Percentiles rank a stretch among this genome's conserved stretches.
Evolutionary conservation across 1,284 basidiomycete genomes (phyloP).

Genomic region (Apiotrichum sp.): DNA sequence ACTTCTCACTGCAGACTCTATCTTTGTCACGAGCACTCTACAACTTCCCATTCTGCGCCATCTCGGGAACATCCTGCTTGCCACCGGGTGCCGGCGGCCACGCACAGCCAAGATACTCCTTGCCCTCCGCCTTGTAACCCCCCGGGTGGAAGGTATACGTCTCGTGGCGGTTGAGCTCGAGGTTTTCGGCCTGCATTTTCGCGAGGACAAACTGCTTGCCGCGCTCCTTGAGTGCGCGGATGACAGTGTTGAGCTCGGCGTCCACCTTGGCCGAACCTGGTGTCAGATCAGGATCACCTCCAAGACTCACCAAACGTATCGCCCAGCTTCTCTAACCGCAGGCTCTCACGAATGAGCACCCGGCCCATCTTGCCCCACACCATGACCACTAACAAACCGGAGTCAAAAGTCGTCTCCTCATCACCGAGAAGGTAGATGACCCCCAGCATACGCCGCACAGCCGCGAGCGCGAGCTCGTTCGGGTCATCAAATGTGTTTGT

Average conservation of each 20-base stretch:
- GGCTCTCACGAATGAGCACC: slow-evolving; percentile 9
- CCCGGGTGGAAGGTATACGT: background rate
- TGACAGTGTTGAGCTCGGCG: background rate
- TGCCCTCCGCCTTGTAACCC: background rate
- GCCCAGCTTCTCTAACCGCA: slow-evolving; percentile 5
- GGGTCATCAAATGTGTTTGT: slow-evolving; percentile 8
- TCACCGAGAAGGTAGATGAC: slow-evolving; percentile 7
- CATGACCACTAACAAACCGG: slow-evolving; percentile 2
- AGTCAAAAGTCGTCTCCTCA: slow-evolving; percentile 1
- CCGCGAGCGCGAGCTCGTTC: slow-evolving; percentile 16
- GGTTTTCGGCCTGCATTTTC: background rate
- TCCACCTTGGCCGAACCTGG: background rate
- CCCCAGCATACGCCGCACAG: slow-evolving; percentile 13
- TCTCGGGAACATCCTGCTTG: no score
- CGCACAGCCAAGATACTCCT: no score
- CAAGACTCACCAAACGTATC: slow-evolving; percentile 9
- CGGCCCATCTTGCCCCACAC: slow-evolving; percentile 10
- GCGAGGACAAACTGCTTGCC: background rate
- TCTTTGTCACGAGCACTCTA: no score
- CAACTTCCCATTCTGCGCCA: no score
- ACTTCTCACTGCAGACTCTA: no score
- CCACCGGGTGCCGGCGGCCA: no score
- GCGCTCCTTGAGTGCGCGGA: background rate
- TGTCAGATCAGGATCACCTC: background rate
- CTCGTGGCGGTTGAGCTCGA: background rate